These are phyloP conservation scores for Penicillium paneum DNA, from an alignment of 2,329 filamentous ascomycete genomes.

Conservation along the genomic window DNA sequence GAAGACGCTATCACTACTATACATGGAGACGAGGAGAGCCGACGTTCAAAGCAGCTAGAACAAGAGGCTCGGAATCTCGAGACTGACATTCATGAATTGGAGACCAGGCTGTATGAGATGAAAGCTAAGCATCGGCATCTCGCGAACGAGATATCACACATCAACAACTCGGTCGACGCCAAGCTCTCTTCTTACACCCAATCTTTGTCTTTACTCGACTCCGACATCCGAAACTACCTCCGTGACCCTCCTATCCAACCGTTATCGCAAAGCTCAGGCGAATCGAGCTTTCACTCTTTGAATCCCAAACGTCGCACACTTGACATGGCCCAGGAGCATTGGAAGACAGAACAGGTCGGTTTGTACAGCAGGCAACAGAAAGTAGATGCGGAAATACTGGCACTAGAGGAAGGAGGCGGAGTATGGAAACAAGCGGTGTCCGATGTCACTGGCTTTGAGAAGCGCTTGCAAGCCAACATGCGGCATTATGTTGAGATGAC, in stretches of 20 bases:
- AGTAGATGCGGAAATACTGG: conserved; percentile 53
- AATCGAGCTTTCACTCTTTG: conserved; percentile 49
- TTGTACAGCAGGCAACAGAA: conserved; percentile 45
- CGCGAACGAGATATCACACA: conserved; percentile 50
- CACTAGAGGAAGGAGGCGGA: conserved; percentile 57
- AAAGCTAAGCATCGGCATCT: conserved; percentile 54
- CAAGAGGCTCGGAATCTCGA: conserved; percentile 53
- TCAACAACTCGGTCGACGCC: conserved; percentile 57
- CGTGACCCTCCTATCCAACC: conserved; percentile 45
- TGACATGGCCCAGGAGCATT: conserved; percentile 58
- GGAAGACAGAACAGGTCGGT: conserved; percentile 49
- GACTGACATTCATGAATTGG: conserved; percentile 56
- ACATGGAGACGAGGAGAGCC: conserved; percentile 45
- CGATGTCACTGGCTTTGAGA: conserved; percentile 53
- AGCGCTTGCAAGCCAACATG: conserved; percentile 33
- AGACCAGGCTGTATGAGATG: conserved; percentile 55
- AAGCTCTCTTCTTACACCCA: conserved; percentile 58
- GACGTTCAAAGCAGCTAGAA: conserved; percentile 45
- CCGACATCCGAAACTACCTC: conserved; percentile 54
- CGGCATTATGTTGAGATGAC: conserved; percentile 29
- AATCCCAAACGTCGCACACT: conserved; percentile 58
- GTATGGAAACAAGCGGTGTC: conserved; percentile 57
- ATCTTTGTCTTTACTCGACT: conserved; percentile 54
- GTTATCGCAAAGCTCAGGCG: conserved; percentile 25
- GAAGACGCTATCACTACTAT: conserved; percentile 51